Conservation (phyloP, 2,329 filamentous ascomycete species). For the Alternaria atra region DNA sequence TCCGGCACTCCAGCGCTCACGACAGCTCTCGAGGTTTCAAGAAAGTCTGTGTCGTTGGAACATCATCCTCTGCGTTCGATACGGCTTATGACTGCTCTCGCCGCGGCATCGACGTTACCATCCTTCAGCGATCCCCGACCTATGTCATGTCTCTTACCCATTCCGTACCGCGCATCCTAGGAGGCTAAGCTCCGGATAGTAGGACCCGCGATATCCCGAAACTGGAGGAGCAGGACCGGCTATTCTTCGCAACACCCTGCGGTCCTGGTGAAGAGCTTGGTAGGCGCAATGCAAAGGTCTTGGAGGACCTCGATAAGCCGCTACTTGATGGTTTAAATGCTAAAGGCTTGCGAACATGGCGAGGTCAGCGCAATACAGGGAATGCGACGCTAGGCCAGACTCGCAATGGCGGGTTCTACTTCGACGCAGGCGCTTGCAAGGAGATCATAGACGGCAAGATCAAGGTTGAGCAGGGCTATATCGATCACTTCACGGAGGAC, state of each 20-base stretch:
- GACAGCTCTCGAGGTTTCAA: constrained; percentile 61
- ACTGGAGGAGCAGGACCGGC: constrained; percentile 12
- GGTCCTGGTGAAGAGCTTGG: constrained; percentile 16
- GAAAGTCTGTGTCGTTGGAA: constrained; percentile 71
- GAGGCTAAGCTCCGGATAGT: constrained; percentile 9
- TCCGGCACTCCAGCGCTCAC: constrained; percentile 60
- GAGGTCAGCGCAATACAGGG: constrained; percentile 18
- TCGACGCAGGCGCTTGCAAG: constrained; percentile 70
- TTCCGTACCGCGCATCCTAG: constrained; percentile 14
- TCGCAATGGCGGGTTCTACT: constrained; percentile 69
- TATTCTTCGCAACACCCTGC: constrained; percentile 14
- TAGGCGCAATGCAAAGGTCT: constrained; percentile 10
- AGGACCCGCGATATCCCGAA: constrained; percentile 8
- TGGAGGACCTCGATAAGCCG: constrained; percentile 14
- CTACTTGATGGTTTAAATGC: constrained; percentile 16
- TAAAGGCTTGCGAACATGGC: constrained; percentile 16
- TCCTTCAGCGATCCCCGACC: constrained; percentile 73
- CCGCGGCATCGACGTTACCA: constrained; percentile 72
- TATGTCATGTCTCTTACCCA: constrained; percentile 62
- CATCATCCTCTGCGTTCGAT: constrained; percentile 73
- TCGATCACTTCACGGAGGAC: constrained; percentile 59
- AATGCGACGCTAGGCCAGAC: constrained; percentile 16
- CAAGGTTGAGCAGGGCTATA: constrained; percentile 62
- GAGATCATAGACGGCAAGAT: constrained; percentile 71
- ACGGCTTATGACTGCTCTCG: constrained; percentile 73